A percentile compares a stretch with the other conserved stretches of the same genome.
Conservation (phyloP, 768 basidiomycete species). For the Leccinum variicolor region DNA sequence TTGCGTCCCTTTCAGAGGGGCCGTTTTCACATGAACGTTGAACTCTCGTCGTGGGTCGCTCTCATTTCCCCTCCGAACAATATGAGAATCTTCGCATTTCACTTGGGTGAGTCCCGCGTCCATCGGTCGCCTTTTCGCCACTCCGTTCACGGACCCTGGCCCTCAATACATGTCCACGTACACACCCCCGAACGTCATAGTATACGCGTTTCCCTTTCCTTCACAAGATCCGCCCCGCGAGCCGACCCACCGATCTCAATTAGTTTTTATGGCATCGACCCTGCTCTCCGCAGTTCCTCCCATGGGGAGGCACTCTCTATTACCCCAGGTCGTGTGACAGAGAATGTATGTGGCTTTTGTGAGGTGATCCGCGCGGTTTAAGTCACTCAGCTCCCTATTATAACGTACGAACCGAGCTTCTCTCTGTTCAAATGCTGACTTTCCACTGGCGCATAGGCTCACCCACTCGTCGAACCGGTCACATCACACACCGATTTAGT, state of each 20-base stretch:
- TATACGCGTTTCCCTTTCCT: conserved; percentile 13
- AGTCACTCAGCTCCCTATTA: not conserved
- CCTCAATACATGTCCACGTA: not conserved
- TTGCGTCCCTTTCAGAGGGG: not conserved
- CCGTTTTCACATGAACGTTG: conserved; percentile 12
- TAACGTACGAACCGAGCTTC: conserved; percentile 10
- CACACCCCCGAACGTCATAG: conserved; percentile 14
- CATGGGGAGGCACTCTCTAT: conserved; percentile 24
- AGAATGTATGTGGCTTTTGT: conserved; percentile 1
- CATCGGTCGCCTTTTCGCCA: conserved; percentile 14
- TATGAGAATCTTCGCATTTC: conserved; percentile 16
- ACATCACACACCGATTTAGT: conserved; percentile 2
- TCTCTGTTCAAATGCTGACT: conserved; percentile 5
- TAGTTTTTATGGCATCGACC: conserved; percentile 6
- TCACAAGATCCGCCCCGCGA: conserved; percentile 26
- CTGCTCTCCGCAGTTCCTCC: conserved; percentile 20
- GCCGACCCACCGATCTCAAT: conserved; percentile 13
- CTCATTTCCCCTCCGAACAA: conserved; percentile 1
- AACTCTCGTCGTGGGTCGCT: conserved; percentile 1
- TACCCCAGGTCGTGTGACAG: conserved; percentile 31
- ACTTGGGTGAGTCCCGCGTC: conserved; percentile 8
- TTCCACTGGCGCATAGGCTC: not conserved
- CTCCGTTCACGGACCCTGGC: conserved; percentile 11
- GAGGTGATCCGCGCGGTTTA: conserved; percentile 1
- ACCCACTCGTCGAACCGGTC: conserved; percentile 1